Evolutionary conservation across 192 early-diverging fungal species (phyloP), one percentile per base, ranked within the genome.

Genomic region (Umbelopsis sp.): DNA sequence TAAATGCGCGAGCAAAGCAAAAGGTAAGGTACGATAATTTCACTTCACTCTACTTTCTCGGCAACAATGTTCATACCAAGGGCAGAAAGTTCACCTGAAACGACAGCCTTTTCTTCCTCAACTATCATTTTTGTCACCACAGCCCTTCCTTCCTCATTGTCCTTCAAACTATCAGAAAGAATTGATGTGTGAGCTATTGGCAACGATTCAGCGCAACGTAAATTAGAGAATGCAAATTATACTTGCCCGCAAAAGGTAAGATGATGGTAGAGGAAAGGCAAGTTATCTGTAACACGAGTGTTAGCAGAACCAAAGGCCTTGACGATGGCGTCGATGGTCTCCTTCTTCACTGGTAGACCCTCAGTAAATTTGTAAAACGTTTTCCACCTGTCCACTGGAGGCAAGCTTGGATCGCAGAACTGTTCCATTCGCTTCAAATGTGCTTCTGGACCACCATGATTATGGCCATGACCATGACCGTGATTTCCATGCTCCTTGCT

Each of bases 191-290:
- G 6, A 34, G 31, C 7, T 0, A 31, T 0, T 36, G 12, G 26
- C 6, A 6, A 7, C 11, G 6, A n/a, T 16, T 17, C 47, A 49
- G 6, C 3, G 29, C 0, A 5, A 11, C 9, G 4, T 20, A 17
- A 62, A 8, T 20, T 11, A 5, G 14, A 34, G 2, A 59, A 32
- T 17, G 36, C 3, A 38, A 38, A 38, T 11, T 11, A 41, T 3
- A 41, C 31, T 62, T 62, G 20, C 56, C 56, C 56, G 31, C 29
- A 29, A 32, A 62, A 62, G 29, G 34, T 31, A 8, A 32, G 12
- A 31, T 34, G 31, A 17, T 62, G 56, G 14, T 62, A 62, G 12
- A 62, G 26, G 56, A 62, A 62, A 20, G 56, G 56, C 20, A 62
- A 31, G 1, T 11, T 62, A 26, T 62, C 56, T 5, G 31, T 62